Conservation (phyloP, 768 basidiomycete species). For the Leccinum uliginosum region DNA sequence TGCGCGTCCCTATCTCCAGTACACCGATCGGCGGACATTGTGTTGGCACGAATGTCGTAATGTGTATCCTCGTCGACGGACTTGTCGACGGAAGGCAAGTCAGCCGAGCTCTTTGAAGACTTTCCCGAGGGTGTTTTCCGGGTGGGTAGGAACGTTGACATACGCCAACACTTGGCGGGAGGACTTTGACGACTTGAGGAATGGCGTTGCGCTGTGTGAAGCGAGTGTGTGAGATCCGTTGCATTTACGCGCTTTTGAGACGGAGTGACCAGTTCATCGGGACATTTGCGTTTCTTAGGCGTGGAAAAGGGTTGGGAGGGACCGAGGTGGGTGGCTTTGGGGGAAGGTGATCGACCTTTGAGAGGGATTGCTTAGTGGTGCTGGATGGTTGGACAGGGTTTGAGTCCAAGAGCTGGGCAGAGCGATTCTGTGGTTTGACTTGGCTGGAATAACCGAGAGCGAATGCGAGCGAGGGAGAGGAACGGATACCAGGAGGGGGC, state of each 20-base stretch:
- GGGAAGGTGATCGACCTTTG: conserved; percentile 14
- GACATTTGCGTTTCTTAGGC: conserved; percentile 68
- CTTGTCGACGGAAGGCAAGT: conserved; percentile 50
- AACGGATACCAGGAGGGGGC: conserved; percentile 55
- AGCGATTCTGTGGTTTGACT: conserved; percentile 22
- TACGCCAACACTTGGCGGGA: conserved; percentile 32
- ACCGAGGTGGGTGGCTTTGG: conserved; percentile 5
- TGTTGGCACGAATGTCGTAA: conserved; percentile 27
- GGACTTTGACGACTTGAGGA: conserved; percentile 26
- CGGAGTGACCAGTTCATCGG: conserved; percentile 57
- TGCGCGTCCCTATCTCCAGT: conserved; percentile 76
- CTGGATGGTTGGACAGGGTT: conserved; percentile 15
- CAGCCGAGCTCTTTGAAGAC: conserved; percentile 27
- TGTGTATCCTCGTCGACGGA: conserved; percentile 41
- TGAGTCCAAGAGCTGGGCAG: conserved; percentile 43
- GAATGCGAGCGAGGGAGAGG: conserved; percentile 70
- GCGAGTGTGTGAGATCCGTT: conserved; percentile 5
- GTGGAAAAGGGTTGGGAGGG: conserved; percentile 35
- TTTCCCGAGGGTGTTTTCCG: conserved; percentile 29
- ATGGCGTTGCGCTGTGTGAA: conserved; percentile 17
- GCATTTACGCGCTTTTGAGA: conserved; percentile 54
- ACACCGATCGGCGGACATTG: conserved; percentile 50
- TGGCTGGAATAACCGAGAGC: conserved; percentile 54
- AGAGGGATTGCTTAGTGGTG: conserved; percentile 17
- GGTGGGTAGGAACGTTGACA: conserved; percentile 28